A percentile compares a stretch with the other conserved stretches of the same genome.
Conservation (phyloP, 441 rosid genomes). For the Hura crepitans region DNA sequence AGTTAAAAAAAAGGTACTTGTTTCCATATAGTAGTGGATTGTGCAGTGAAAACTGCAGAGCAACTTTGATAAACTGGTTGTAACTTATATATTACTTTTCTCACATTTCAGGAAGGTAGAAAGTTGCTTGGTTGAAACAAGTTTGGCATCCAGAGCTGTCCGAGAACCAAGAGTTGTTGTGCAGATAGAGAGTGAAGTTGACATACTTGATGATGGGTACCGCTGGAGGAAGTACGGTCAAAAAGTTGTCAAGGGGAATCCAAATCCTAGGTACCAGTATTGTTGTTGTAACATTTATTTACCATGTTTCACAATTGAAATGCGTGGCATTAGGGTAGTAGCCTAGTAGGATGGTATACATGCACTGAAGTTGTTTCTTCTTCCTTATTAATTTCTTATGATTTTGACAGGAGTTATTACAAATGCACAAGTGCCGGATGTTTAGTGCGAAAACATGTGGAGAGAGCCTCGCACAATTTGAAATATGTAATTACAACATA, state of each 20-base stretch:
- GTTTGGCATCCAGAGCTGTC: conserved; percentile 48
- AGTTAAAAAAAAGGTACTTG: conserved; percentile 54
- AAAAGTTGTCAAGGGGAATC: conserved; percentile 73
- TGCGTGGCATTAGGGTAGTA: too few relatives aligned
- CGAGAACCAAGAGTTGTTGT: conserved; percentile 65
- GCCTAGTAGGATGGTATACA: neutral
- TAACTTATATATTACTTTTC: neutral
- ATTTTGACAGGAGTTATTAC: conserved; percentile 57
- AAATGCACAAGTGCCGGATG: conserved; percentile 66
- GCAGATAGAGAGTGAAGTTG: conserved; percentile 64
- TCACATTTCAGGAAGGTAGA: conserved; percentile 46
- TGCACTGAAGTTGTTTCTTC: neutral
- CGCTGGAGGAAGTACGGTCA: conserved; percentile 79
- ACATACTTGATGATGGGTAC: conserved; percentile 70
- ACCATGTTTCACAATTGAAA: neutral
- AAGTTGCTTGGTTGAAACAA: conserved; percentile 40
- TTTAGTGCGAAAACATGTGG: conserved; percentile 64
- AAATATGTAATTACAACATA: conserved; percentile 56
- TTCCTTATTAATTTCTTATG: neutral
- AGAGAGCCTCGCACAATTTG: conserved; percentile 58
- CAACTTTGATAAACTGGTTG: neutral
- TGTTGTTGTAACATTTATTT: neutral
- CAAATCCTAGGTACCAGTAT: conserved; percentile 59
- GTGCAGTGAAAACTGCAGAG: neutral
- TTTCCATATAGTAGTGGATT: conserved; percentile 2